Evolutionary conservation across 371 early-diverging fungal species (phyloP).

Genomic region (Rozella allomycis): DNA sequence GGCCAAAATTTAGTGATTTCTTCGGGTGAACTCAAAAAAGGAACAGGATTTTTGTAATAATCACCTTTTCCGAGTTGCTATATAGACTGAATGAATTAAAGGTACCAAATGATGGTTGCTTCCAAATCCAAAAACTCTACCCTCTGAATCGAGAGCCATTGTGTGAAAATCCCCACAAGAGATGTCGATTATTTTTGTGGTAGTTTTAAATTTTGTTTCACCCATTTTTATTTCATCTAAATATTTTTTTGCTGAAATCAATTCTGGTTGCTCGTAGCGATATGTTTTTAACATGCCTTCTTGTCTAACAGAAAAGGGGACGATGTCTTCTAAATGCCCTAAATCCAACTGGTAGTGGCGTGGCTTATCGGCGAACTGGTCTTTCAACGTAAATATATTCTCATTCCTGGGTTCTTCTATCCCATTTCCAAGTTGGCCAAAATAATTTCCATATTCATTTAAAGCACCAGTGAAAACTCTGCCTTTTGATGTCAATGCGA

Average conservation of each 20-base stretch:
- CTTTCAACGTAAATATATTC: too few species aligned
- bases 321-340: too few species aligned
- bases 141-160: constrained; percentile 7
- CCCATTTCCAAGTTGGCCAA: constrained; percentile 10
- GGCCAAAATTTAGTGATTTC: constrained; percentile 3
- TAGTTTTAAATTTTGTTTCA: too few species aligned
- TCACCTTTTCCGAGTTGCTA: too few species aligned
- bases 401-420: too few species aligned
- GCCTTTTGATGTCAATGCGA: constrained; percentile 9
- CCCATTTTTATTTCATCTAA: too few species aligned
- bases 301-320: too few species aligned
- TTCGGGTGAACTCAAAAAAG: constrained; percentile 1
- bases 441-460: constrained; percentile 3
- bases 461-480: constrained; percentile 6
- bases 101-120: constrained; percentile 10
- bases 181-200: constrained; percentile 4
- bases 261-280: too few species aligned
- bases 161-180: constrained; percentile 12
- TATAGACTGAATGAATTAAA: neutral
- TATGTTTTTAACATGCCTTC: too few species aligned
- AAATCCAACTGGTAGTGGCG: too few species aligned
- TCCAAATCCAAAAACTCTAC: constrained; percentile 13
- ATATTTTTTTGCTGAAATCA: too few species aligned
- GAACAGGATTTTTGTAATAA: neutral
- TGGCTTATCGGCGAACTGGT: too few species aligned